phyloP scores from a whole-genome alignment of 108 stramenopile genomes.

The Pseudonitzschia multiseries region DNA sequence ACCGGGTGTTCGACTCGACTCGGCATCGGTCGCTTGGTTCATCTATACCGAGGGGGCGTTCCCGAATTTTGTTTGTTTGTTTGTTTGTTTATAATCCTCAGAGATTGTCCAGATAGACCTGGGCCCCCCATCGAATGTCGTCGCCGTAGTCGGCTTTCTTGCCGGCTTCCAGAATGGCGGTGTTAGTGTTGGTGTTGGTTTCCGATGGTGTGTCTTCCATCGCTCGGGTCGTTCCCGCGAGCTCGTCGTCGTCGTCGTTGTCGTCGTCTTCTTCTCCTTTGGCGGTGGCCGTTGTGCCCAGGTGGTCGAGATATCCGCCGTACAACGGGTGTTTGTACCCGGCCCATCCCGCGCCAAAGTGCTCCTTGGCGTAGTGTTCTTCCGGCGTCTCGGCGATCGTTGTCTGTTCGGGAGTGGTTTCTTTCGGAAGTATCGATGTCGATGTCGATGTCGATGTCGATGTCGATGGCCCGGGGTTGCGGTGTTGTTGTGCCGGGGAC shows the following conservation, averaged over 20 bases:
- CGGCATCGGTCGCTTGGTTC: too few relatives aligned
- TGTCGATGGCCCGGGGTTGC: too few relatives aligned
- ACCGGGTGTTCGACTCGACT: too few relatives aligned
- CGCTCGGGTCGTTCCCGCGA: too few relatives aligned
- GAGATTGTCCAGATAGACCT: slow-evolving; percentile 24
- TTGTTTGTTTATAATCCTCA: not conserved
- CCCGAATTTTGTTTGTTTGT: too few relatives aligned
- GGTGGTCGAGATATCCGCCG: slow-evolving; percentile 29
- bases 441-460: too few relatives aligned
- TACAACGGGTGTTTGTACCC: slow-evolving; percentile 27
- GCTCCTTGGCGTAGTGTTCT: slow-evolving; percentile 10
- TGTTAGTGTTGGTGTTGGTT: not conserved
- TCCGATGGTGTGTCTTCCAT: too few relatives aligned
- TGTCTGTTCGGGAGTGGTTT: not conserved
- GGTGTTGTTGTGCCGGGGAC: too few relatives aligned
- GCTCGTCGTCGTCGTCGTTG: not conserved
- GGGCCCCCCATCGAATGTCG: slow-evolving; percentile 28
- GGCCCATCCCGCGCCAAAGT: slow-evolving; percentile 24
- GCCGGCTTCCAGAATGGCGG: not conserved
- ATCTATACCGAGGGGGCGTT: too few relatives aligned
- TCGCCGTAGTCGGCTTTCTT: slow-evolving; percentile 28
- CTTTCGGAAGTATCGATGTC: not conserved
- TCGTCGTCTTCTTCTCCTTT: not conserved
- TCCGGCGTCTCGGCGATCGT: slow-evolving; percentile 13
- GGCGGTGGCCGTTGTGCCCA: not conserved